phyloP scores from a whole-genome alignment of 2,329 filamentous ascomycete species.

The Apiospora kogelbergensis region DNA sequence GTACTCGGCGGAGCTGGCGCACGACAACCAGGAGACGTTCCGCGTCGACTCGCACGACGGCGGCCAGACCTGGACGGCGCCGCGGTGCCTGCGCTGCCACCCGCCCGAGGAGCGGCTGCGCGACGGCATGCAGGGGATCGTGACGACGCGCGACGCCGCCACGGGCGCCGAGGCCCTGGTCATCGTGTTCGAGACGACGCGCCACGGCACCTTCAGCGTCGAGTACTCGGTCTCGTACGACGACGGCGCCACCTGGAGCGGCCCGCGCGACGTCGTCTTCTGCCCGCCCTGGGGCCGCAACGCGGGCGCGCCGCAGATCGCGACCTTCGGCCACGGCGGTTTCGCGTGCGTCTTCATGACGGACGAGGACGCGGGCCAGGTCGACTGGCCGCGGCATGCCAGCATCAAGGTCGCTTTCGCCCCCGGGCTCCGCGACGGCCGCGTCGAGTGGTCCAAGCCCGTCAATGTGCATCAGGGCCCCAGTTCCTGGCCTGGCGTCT shows the following conservation, averaged over 20 bases:
- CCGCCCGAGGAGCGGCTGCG: constrained; percentile 34
- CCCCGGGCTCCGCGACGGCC: constrained; percentile 31
- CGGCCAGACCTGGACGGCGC: constrained; percentile 42
- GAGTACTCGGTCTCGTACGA: constrained; percentile 47
- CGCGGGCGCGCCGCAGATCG: constrained; percentile 46
- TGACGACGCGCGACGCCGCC: constrained; percentile 22
- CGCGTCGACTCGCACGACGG: constrained; percentile 42
- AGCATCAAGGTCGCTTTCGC: constrained; percentile 41
- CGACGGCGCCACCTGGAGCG: constrained; percentile 39
- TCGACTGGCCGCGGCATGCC: constrained; percentile 39
- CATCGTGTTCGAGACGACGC: constrained; percentile 47
- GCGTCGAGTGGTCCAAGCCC: constrained; percentile 34
- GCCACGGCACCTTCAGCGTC: constrained; percentile 39
- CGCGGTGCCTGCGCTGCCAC: constrained; percentile 39
- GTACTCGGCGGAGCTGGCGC: constrained; percentile 46
- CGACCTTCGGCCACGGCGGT: constrained; percentile 37
- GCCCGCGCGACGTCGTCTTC: constrained; percentile 40
- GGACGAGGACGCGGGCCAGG: constrained; percentile 38
- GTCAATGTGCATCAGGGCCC: constrained; percentile 29
- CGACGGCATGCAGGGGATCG: constrained; percentile 47
- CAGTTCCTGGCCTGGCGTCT: constrained; percentile 40
- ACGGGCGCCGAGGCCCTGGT: constrained; percentile 36
- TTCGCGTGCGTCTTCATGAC: constrained; percentile 47
- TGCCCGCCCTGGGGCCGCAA: constrained; percentile 37
- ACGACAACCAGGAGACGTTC: constrained; percentile 49